These are phyloP conservation scores for Dendrobium nobile DNA, from an alignment of 106 monocot species.

Conservation along the genomic window DNA sequence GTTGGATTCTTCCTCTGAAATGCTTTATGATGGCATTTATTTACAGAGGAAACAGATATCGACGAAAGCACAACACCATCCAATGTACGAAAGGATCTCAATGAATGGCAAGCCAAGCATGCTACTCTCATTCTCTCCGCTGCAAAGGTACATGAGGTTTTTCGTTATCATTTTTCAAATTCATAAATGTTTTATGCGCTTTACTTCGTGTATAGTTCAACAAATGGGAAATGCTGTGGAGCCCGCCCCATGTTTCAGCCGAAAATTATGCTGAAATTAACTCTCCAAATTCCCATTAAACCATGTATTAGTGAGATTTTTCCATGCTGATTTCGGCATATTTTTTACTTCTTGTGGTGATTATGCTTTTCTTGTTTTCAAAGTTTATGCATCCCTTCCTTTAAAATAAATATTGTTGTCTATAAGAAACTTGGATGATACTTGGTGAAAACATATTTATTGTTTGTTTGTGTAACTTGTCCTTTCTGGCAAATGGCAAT, in stretches of 20 bases:
- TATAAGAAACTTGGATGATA: not conserved
- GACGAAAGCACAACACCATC: constrained; percentile 59
- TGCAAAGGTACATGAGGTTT: constrained; percentile 50
- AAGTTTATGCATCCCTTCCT: not conserved
- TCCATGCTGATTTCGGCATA: not conserved
- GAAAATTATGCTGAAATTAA: not conserved
- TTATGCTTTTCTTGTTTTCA: not conserved
- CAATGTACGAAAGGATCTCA: constrained; percentile 89
- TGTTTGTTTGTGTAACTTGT: not conserved
- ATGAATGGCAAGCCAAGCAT: constrained; percentile 91
- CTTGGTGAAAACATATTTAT: not conserved
- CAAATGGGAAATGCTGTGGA: not conserved
- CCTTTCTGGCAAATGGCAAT: not conserved
- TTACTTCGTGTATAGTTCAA: not conserved
- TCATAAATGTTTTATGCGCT: not conserved
- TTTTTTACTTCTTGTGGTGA: not conserved
- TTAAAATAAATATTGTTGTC: not conserved
- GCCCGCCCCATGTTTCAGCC: not conserved
- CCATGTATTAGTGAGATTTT: not conserved
- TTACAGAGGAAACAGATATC: constrained; percentile 63
- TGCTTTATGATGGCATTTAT: not conserved
- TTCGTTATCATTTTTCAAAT: not conserved
- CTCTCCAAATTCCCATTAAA: not conserved
- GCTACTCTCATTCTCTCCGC: constrained; percentile 85
- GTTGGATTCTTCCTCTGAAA: not conserved